phyloP scores from a whole-genome alignment of 1,284 basidiomycete species.

The Cutaneotrichosporon cavernicola region DNA sequence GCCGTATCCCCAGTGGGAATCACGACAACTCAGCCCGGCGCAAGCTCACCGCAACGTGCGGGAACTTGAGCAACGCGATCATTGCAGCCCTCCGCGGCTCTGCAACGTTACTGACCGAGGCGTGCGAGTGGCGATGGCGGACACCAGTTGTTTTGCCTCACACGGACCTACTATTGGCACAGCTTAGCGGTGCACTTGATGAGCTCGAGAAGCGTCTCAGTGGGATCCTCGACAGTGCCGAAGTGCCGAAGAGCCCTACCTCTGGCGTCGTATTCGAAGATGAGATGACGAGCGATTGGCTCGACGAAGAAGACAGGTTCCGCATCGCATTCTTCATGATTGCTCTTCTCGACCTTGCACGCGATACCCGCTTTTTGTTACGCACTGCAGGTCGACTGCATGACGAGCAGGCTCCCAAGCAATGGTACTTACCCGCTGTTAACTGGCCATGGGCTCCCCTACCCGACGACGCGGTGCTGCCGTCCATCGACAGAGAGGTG shows the following conservation, averaged over 20 bases:
- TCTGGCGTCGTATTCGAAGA: constrained; percentile 22
- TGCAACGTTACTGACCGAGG: constrained; percentile 3
- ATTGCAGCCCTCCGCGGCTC: constrained; percentile 13
- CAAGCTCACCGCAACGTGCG: constrained; percentile 16
- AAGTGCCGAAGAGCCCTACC: constrained; percentile 1
- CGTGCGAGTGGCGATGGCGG: constrained; percentile 23
- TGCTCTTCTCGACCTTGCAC: constrained; percentile 43
- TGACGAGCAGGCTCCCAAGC: constrained; percentile 9
- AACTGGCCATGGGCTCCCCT: constrained; percentile 24
- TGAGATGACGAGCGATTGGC: constrained; percentile 25
- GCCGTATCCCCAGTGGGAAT: not conserved
- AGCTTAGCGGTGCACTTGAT: constrained; percentile 8
- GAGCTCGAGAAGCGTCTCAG: constrained; percentile 22
- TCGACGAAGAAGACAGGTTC: constrained; percentile 43
- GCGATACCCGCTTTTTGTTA: constrained; percentile 34
- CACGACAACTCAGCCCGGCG: not conserved
- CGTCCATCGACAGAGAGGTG: constrained; percentile 16
- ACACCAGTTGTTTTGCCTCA: not conserved
- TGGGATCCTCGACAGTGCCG: constrained; percentile 22
- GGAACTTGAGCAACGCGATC: constrained; percentile 17
- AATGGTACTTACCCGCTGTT: constrained; percentile 23
- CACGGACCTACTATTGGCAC: not conserved
- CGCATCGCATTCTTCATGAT: constrained; percentile 50
- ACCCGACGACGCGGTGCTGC: constrained; percentile 11
- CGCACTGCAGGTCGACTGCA: constrained; percentile 18